Percentiles rank a stretch among this genome's conserved stretches.
These are phyloP conservation scores for Boletus rubescentipes DNA, from an alignment of 768 basidiomycete genomes.

Conservation along the genomic window DNA sequence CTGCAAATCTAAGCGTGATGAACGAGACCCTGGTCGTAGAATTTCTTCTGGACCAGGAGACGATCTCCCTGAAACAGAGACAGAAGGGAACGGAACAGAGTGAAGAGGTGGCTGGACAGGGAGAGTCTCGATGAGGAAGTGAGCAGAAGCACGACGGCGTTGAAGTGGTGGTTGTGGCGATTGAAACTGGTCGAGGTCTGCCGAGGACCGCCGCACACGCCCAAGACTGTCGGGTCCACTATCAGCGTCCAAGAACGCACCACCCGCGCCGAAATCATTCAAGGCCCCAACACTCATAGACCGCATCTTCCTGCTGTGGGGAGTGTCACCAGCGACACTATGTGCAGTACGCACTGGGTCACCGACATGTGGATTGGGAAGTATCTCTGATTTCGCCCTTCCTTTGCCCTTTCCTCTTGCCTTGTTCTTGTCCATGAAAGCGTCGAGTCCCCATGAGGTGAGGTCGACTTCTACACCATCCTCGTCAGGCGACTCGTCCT, in stretches of 20 bases:
- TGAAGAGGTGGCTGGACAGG: constrained; percentile 41
- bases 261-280: constrained; percentile 51
- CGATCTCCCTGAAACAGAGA: constrained; percentile 45
- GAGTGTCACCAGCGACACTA: constrained; percentile 42
- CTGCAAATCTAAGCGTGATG: constrained; percentile 34
- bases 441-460: constrained; percentile 81
- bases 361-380: constrained; percentile 47
- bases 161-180: constrained; percentile 39
- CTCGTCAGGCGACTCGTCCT: constrained; percentile 49
- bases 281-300: constrained; percentile 68
- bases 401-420: constrained; percentile 38
- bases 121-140: constrained; percentile 46
- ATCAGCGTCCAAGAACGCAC: constrained; percentile 45
- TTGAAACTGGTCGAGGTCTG: constrained; percentile 52
- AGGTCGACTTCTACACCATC: constrained; percentile 71
- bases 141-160: constrained; percentile 51
- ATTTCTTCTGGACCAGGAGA: constrained; percentile 47
- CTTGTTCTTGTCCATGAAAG: constrained; percentile 72
- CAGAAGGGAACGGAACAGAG: constrained; percentile 65
- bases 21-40: constrained; percentile 35
- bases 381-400: constrained; percentile 35
- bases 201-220: constrained; percentile 61
- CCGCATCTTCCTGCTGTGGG: constrained; percentile 46
- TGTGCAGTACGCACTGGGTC: constrained; percentile 39
- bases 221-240: constrained; percentile 25